Percentiles rank a stretch among this genome's conserved stretches.
Evolutionary conservation across 768 basidiomycete genomes (phyloP).

Genomic region (Xerocomus spinulosus): DNA sequence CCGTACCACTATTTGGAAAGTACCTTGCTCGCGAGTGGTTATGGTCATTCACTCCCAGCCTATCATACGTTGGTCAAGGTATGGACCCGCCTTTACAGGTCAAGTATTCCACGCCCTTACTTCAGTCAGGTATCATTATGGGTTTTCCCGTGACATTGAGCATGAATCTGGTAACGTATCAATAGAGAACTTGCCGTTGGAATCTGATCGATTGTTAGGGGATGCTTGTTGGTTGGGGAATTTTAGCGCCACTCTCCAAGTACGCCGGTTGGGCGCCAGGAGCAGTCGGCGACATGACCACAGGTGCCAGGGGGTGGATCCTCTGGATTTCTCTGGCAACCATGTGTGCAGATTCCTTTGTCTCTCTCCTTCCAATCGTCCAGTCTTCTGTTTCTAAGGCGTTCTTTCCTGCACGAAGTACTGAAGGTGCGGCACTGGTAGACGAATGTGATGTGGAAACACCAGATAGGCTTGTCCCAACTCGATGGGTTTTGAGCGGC

Average conservation of each 20-base stretch:
- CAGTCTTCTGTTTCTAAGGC: slow-evolving; percentile 45
- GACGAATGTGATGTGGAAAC: slow-evolving; percentile 69
- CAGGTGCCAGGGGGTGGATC: slow-evolving; percentile 92
- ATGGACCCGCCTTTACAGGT: background rate
- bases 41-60: slow-evolving; percentile 89
- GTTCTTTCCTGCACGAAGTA: slow-evolving; percentile 27
- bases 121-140: slow-evolving; percentile 84
- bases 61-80: slow-evolving; percentile 92
- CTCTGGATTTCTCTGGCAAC: slow-evolving; percentile 95
- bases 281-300: slow-evolving; percentile 78
- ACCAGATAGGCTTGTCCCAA: slow-evolving; percentile 76
- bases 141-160: slow-evolving; percentile 90
- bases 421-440: slow-evolving; percentile 12
- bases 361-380: slow-evolving; percentile 77
- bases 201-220: slow-evolving; percentile 47
- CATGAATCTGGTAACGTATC: slow-evolving; percentile 73
- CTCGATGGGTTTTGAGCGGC: slow-evolving; percentile 71
- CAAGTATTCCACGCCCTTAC: background rate
- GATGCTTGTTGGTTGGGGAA: slow-evolving; percentile 95
- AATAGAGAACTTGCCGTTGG: slow-evolving; percentile 13
- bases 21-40: slow-evolving; percentile 85
- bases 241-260: slow-evolving; percentile 87
- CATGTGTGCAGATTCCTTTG: slow-evolving; percentile 89
- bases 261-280: slow-evolving; percentile 89
- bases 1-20: slow-evolving; percentile 80